Percentiles rank a stretch among this genome's conserved stretches.
These are phyloP conservation scores for Exobasidium rhododendri DNA, from an alignment of 1,284 basidiomycete species.

Conservation along the genomic window DNA sequence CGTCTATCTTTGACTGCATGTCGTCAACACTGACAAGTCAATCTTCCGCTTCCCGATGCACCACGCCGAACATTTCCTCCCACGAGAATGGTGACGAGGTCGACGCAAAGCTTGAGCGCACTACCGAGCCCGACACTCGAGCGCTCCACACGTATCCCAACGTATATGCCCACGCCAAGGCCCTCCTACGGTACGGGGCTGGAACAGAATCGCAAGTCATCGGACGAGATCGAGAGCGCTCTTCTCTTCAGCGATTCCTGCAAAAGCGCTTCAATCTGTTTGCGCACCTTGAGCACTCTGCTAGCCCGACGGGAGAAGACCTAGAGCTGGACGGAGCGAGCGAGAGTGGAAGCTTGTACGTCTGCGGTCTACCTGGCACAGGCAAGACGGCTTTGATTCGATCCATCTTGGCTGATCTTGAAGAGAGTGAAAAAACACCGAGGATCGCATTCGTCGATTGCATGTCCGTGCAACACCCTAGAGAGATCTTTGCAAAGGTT, in stretches of 20 bases:
- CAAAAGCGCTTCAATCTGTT: slow-evolving; percentile 35
- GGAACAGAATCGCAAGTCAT: slow-evolving; percentile 35
- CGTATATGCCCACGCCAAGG: slow-evolving; percentile 54
- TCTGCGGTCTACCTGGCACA: slow-evolving; percentile 58
- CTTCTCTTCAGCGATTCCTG: slow-evolving; percentile 47
- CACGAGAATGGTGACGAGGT: slow-evolving; percentile 18
- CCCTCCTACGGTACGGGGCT: slow-evolving; percentile 49
- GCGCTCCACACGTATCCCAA: slow-evolving; percentile 27
- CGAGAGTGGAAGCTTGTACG: slow-evolving; percentile 50
- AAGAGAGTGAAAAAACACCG: background rate
- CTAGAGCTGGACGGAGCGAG: slow-evolving; percentile 33
- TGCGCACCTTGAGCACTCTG: slow-evolving; percentile 17
- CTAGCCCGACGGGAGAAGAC: slow-evolving; percentile 7
- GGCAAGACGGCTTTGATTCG: slow-evolving; percentile 57
- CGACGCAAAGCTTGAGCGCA: background rate
- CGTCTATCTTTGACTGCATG: slow-evolving; percentile 15
- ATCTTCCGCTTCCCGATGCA: background rate
- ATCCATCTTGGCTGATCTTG: slow-evolving; percentile 48
- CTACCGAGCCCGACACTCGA: background rate
- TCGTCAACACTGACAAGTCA: background rate
- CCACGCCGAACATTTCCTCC: slow-evolving; percentile 4
- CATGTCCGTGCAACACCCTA: slow-evolving; percentile 51
- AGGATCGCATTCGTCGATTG: slow-evolving; percentile 55
- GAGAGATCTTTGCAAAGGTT: slow-evolving; percentile 41
- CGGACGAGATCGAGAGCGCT: slow-evolving; percentile 51